phyloP scores from a whole-genome alignment of 2,329 filamentous ascomycete species.

The Coccinonectria pachysandricola region DNA sequence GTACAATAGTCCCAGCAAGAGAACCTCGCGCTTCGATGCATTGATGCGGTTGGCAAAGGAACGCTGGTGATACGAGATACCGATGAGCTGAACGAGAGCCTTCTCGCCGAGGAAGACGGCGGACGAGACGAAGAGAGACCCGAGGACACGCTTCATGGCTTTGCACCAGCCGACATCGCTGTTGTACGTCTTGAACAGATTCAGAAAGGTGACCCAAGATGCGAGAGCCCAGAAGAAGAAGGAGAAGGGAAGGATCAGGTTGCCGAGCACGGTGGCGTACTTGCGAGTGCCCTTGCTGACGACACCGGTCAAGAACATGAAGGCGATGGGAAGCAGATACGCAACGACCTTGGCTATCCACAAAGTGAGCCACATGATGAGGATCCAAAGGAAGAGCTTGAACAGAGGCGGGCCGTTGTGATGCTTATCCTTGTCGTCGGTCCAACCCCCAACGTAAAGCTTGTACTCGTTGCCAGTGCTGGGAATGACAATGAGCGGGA shows the following conservation, averaged over 20 bases:
- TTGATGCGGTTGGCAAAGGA: conserved; percentile 78
- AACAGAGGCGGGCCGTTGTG: conserved; percentile 41
- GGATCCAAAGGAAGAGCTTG: conserved; percentile 57
- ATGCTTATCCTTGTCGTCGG: conserved; percentile 1
- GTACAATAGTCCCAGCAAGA: conserved; percentile 74
- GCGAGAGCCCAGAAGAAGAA: conserved; percentile 60
- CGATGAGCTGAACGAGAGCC: conserved; percentile 70
- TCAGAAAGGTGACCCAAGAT: conserved; percentile 51
- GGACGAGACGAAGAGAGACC: conserved; percentile 56
- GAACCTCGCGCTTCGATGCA: conserved; percentile 78
- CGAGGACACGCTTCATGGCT: conserved; percentile 54
- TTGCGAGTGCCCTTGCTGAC: conserved; percentile 61
- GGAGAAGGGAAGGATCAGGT: conserved; percentile 55
- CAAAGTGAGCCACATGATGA: conserved; percentile 55
- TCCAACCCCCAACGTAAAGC: conserved; percentile 8
- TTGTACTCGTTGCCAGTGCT: conserved; percentile 25
- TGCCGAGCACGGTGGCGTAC: conserved; percentile 54
- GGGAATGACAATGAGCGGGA: conserved; percentile 49
- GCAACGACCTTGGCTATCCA: conserved; percentile 59
- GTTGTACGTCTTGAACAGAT: conserved; percentile 32
- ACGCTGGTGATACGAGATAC: conserved; percentile 75
- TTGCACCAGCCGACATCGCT: conserved; percentile 40
- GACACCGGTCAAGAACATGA: conserved; percentile 60
- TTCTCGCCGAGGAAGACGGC: conserved; percentile 69
- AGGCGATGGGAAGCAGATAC: conserved; percentile 47